Base-by-base conservation (phyloP, 148 eudicot species). In the Rheum nobile region DNA sequence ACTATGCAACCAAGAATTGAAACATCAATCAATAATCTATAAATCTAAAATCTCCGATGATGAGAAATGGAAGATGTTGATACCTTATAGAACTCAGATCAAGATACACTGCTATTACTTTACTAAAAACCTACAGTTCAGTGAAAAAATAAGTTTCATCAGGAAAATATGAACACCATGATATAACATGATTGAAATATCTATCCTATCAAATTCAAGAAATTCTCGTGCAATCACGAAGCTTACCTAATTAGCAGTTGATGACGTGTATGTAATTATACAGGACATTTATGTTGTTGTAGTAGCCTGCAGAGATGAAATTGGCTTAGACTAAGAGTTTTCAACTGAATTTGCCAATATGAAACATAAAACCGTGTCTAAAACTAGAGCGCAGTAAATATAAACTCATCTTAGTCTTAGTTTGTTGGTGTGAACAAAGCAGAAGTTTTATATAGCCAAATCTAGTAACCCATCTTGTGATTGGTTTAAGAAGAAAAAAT, bases 281-380 rank as follows among this genome's bases (percentile, higher is more conserved):
- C 99, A 95, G 17, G 96, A 73, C 96, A 95, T 90, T 74, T 97
- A 96, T 48, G 97, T 97, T 81, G 86, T 79, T 28, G 96, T 87
- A 50, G 99, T 96, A 48, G 99, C 99, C 99, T 95, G 88, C 77
- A 81, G 55, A 35, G 39, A 71, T 43, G 13, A 72, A 12, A 26
- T 11, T 61, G 19, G 38, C 44, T 79, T 50, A 67, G 50, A 44
- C 29, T 19, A 7, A 32, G 43, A 13, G 41, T 14, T 57, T 79
- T 43, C 71, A 68, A 16, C 34, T 59, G 19, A 0, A 59, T 59
- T 22, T 59, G 67, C 63, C 63, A 54, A 54, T 54, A 22, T 54
- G 12, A 54, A 54, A 54, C 63, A 54, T 31, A 54, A 54, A 54
- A 54, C 2, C 10, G 63, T 10, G 24, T 52, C 26, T 54, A 24